A percentile compares a stretch with the other conserved stretches of the same genome.
phyloP scores from a whole-genome alignment of 176 grass and related monocot genomes.

The Zea mays region DNA sequence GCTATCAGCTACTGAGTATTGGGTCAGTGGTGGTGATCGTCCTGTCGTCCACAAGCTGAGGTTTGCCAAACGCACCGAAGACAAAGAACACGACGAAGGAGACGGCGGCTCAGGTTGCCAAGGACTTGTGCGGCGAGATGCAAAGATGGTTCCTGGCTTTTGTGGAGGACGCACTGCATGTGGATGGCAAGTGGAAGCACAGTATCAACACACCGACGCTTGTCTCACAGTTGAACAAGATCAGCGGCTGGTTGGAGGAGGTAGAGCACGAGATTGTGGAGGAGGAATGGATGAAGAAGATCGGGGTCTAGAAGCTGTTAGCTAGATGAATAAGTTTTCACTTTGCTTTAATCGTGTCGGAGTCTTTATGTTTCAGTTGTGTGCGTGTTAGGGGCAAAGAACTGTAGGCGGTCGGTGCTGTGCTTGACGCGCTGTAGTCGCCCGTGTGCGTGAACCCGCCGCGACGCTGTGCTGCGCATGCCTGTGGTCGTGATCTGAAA shows the following conservation, averaged over 20 bases:
- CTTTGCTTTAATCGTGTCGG: too few relatives aligned
- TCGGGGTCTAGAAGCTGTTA: slow-evolving; percentile 52
- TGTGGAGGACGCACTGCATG: slow-evolving; percentile 64
- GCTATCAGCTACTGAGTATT: slow-evolving; percentile 44
- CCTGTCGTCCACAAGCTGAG: background rate
- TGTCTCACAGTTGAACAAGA: slow-evolving; percentile 69
- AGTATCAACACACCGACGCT: slow-evolving; percentile 52
- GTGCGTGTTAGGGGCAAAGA: too few relatives aligned
- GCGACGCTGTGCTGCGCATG: too few relatives aligned
- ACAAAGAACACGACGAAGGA: background rate
- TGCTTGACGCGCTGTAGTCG: too few relatives aligned
- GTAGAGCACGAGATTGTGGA: slow-evolving; percentile 42
- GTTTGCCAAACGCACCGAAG: background rate
- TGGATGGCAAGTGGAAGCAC: slow-evolving; percentile 45
- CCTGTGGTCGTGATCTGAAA: too few relatives aligned
- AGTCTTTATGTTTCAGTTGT: too few relatives aligned
- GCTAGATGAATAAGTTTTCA: too few relatives aligned
- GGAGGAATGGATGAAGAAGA: slow-evolving; percentile 43
- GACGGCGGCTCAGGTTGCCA: slow-evolving; percentile 44
- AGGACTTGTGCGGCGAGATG: slow-evolving; percentile 55
- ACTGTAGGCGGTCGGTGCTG: too few relatives aligned
- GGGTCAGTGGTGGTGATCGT: slow-evolving; percentile 35
- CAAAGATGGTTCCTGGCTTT: slow-evolving; percentile 78
- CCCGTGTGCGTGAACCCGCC: too few relatives aligned
- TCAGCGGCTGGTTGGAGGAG: slow-evolving; percentile 75